Base-by-base conservation (phyloP, 371 early-diverging fungal genomes). In the Mucor mucedo region DNA sequence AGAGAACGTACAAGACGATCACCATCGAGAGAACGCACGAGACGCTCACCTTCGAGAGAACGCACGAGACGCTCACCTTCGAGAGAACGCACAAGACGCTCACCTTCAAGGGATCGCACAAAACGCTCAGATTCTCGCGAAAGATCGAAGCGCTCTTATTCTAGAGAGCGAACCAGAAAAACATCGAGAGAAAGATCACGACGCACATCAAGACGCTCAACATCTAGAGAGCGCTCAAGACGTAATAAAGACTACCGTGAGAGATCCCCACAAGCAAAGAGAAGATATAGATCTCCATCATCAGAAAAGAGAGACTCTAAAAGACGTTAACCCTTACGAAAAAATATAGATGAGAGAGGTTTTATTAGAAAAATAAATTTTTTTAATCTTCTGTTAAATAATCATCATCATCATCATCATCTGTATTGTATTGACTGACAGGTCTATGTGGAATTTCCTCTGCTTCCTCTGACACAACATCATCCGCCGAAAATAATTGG, bases 371-470 rank as follows among this genome's bases (percentile, higher is more conserved):
- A 45, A 5, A 14, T 7, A 10, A 44, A 29, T 44, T 14, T 40
- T 13, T 57, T 50, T 64, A 57, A 28, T 66, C 62, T 32, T 66
- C 67, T 30, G 62, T 66, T 27, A 66, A 52, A 60, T 66, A 66
- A 9, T 42, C 58, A 44, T 66, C 66, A 5, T 66, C 66, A 5
- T 66, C 66, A 4, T 62, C 57, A 6, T 61, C 57, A 47, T 61
- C 42, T 21, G 61, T 50, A 33, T 60, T 28, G 5, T 66, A 38
- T 30, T 61, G 55, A 16, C 33, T 48, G 9, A 21, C 39, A 8
- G 38, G 8, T 16, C 28, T 50, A 13, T 27, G 14, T 4, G 40
- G 9, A 54, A 29, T 28, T 10, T 32, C 44, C 13, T 48, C 39
- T 48, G 28, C 48, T 48, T 38, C 28, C 21, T 47, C 7, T 16